phyloP scores from a whole-genome alignment of 208 protist genomes.

The Trypanosoma lewisi region DNA sequence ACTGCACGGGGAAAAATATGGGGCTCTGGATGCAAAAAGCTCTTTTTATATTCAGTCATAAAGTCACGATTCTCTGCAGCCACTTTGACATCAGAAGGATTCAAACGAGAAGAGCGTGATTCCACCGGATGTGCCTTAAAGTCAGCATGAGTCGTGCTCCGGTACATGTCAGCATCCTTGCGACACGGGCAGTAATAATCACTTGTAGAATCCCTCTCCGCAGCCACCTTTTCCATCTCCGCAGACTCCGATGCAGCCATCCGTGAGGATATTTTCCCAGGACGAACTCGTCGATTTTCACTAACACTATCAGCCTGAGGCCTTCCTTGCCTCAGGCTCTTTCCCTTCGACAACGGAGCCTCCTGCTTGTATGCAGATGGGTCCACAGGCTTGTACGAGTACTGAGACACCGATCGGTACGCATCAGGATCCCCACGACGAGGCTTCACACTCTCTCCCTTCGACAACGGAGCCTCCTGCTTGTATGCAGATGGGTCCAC shows the following conservation, averaged over 20 bases:
- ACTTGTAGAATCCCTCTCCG: not conserved
- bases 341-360: not conserved
- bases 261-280: not conserved
- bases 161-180: slow-evolving; percentile 27
- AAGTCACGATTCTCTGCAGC: slow-evolving; percentile 19
- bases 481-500: slow-evolving; percentile 5
- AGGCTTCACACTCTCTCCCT: not conserved
- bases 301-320: not conserved
- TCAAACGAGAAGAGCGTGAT: not conserved
- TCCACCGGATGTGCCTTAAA: slow-evolving; percentile 16
- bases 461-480: not conserved
- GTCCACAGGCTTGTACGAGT: slow-evolving; percentile 28
- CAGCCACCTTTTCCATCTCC: not conserved
- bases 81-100: not conserved
- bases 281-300: not conserved
- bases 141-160: slow-evolving; percentile 26
- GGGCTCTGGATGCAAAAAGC: slow-evolving; percentile 28
- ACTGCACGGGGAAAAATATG: slow-evolving; percentile 7
- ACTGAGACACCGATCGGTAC: slow-evolving; percentile 10
- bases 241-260: not conserved
- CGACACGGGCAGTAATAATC: slow-evolving; percentile 28
- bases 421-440: slow-evolving; percentile 20
- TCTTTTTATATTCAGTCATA: slow-evolving; percentile 43
- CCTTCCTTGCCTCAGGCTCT: not conserved
- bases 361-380: slow-evolving; percentile 1